Evolutionary conservation across 1,284 basidiomycete species (phyloP).

Genomic region (Ganoderma sp.): DNA sequence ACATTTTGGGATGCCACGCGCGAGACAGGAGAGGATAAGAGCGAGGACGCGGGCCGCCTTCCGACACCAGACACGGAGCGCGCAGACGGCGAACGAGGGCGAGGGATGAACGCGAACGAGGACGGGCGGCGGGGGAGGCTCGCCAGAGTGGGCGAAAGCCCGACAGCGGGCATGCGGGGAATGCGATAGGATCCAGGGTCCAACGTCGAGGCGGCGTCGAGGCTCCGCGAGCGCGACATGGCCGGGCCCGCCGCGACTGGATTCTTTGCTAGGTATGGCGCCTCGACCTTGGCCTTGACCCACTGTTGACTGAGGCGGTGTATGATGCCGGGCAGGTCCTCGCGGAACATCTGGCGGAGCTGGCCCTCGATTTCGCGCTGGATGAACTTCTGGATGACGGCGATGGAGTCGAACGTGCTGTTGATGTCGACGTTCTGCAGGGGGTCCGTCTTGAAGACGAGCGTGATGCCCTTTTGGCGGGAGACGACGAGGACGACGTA

Average conservation of each 20-base stretch:
- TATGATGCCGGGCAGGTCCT: slow-evolving; percentile 96
- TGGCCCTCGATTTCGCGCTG: slow-evolving; percentile 98
- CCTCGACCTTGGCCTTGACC: slow-evolving; percentile 87
- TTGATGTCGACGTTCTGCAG: slow-evolving; percentile 97
- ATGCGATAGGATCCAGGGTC: slow-evolving; percentile 34
- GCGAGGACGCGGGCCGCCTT: slow-evolving; percentile 31
- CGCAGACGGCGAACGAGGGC: slow-evolving; percentile 36
- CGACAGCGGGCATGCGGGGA: slow-evolving; percentile 32
- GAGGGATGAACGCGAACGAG: slow-evolving; percentile 27
- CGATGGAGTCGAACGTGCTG: slow-evolving; percentile 97
- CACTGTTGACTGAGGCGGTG: slow-evolving; percentile 95
- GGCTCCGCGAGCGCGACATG: slow-evolving; percentile 42
- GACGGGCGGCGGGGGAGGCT: slow-evolving; percentile 33
- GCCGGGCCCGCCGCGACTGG: slow-evolving; percentile 41
- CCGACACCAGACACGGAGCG: slow-evolving; percentile 35
- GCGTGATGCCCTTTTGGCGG: slow-evolving; percentile 95
- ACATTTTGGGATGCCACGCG: slow-evolving; percentile 23
- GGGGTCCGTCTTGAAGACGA: slow-evolving; percentile 99
- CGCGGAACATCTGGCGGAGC: slow-evolving; percentile 96
- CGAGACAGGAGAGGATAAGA: slow-evolving; percentile 34
- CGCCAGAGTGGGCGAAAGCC: slow-evolving; percentile 34
- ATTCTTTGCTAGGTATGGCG: slow-evolving; percentile 70
- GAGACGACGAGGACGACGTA: slow-evolving; percentile 98
- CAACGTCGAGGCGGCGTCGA: slow-evolving; percentile 43
- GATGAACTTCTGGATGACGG: slow-evolving; percentile 96